These are phyloP conservation scores for Bauhinia variegata DNA, from an alignment of 306 rosid genomes.

Conservation along the genomic window DNA sequence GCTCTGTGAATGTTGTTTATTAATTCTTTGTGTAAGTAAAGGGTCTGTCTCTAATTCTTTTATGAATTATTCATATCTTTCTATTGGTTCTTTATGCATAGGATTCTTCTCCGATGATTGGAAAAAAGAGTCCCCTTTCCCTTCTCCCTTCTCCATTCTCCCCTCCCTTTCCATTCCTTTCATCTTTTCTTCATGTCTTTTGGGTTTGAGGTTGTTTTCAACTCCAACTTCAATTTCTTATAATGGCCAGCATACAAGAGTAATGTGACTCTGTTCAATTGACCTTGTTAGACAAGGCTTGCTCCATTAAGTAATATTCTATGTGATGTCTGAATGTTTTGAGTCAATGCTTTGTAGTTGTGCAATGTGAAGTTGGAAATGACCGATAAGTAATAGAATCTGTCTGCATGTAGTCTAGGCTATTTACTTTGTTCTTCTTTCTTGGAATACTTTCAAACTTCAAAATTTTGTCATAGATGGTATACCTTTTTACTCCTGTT, in stretches of 20 bases:
- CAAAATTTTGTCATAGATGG: too few species aligned
- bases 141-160: too few species aligned
- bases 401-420: not conserved
- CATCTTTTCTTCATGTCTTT: not conserved
- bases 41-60: too few species aligned
- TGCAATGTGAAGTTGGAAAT: not conserved
- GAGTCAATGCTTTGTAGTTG: not conserved
- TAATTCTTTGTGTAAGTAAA: not conserved
- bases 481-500: too few species aligned
- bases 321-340: not conserved
- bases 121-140: too few species aligned
- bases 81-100: not conserved
- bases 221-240: too few species aligned
- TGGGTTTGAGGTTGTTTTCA: slow-evolving; percentile 15
- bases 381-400: not conserved
- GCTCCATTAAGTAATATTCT: slow-evolving; percentile 18
- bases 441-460: too few species aligned
- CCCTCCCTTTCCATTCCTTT: too few species aligned
- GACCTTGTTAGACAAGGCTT: slow-evolving; percentile 8
- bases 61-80: too few species aligned
- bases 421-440: not conserved
- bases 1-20: slow-evolving; percentile 1
- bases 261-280: slow-evolving; percentile 11
- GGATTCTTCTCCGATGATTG: slow-evolving; percentile 1
- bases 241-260: not conserved